Evolutionary conservation across 2,329 filamentous ascomycete genomes (phyloP).

Genomic region (Hysterium pulicare): DNA sequence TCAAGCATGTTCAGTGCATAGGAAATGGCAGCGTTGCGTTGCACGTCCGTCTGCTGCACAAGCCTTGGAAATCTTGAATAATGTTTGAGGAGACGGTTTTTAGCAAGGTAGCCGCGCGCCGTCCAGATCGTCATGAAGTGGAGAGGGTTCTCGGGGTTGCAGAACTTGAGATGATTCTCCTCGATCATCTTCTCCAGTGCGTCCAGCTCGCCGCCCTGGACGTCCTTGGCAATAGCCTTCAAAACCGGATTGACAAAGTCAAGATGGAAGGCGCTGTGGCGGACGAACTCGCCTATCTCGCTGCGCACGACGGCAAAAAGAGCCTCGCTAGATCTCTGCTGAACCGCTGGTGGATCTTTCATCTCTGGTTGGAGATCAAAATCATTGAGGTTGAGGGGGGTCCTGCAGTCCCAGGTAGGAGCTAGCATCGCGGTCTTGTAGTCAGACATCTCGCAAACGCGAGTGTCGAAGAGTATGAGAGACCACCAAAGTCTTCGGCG

Average conservation of each 20-base stretch:
- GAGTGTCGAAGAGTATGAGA: slow-evolving; percentile 51
- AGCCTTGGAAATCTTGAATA: slow-evolving; percentile 30
- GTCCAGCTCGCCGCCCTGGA: slow-evolving; percentile 21
- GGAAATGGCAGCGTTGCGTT: slow-evolving; percentile 26
- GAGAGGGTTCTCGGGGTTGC: slow-evolving; percentile 44
- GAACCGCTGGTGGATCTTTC: slow-evolving; percentile 40
- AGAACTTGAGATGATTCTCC: slow-evolving; percentile 41
- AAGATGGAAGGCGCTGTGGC: slow-evolving; percentile 42
- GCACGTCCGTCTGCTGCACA: slow-evolving; percentile 13
- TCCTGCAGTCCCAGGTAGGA: slow-evolving; percentile 53
- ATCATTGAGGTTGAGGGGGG: slow-evolving; percentile 53
- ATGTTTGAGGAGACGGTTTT: slow-evolving; percentile 49
- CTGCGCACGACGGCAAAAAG: slow-evolving; percentile 50
- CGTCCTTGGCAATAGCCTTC: slow-evolving; percentile 34
- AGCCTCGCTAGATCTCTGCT: slow-evolving; percentile 52
- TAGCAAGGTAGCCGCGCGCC: slow-evolving; percentile 46
- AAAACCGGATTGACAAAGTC: slow-evolving; percentile 46
- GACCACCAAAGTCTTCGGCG: slow-evolving; percentile 54
- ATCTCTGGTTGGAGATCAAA: slow-evolving; percentile 44
- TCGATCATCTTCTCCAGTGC: slow-evolving; percentile 41
- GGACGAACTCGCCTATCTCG: slow-evolving; percentile 44
- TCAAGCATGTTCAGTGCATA: slow-evolving; percentile 43
- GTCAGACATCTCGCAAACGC: slow-evolving; percentile 56
- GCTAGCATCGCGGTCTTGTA: slow-evolving; percentile 53
- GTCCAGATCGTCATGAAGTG: slow-evolving; percentile 50